Conservation (phyloP, 352 stramenopile genomes). For the Peronospora destructor region DNA sequence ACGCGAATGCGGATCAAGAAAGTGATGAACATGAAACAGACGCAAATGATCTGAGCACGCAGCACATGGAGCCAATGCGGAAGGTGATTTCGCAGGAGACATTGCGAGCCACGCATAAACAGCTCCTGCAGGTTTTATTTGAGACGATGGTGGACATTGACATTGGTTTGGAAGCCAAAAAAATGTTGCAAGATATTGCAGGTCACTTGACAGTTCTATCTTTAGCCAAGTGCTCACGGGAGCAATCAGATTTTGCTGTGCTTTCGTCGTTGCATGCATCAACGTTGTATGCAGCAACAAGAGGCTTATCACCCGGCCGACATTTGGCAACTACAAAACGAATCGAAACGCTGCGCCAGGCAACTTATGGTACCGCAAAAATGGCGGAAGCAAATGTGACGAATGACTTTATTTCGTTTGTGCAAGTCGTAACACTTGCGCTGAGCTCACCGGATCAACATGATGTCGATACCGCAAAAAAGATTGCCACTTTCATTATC, state of each 20-base stretch:
- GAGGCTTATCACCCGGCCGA: slow-evolving; percentile 67
- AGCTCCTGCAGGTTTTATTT: slow-evolving; percentile 59
- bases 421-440: slow-evolving; percentile 51
- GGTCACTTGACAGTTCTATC: slow-evolving; percentile 50
- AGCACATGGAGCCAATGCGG: slow-evolving; percentile 32
- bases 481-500: slow-evolving; percentile 45
- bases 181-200: slow-evolving; percentile 50
- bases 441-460: slow-evolving; percentile 56
- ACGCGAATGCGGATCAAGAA: slow-evolving; percentile 17
- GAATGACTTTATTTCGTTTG: slow-evolving; percentile 61
- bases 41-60: slow-evolving; percentile 4
- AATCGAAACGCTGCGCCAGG: slow-evolving; percentile 72
- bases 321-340: slow-evolving; percentile 73
- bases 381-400: slow-evolving; percentile 45
- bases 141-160: slow-evolving; percentile 74
- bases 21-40: slow-evolving; percentile 13
- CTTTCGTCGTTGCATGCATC: slow-evolving; percentile 67
- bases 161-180: slow-evolving; percentile 45
- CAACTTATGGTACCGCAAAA: slow-evolving; percentile 57
- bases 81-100: slow-evolving; percentile 48
- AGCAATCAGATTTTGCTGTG: slow-evolving; percentile 56
- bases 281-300: slow-evolving; percentile 64
- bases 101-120: slow-evolving; percentile 37
- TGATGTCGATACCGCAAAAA: slow-evolving; percentile 51
- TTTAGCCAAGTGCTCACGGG: slow-evolving; percentile 42